Evolutionary conservation across 306 rosid genomes (phyloP).

Genomic region (Castanopsis chinensis): DNA sequence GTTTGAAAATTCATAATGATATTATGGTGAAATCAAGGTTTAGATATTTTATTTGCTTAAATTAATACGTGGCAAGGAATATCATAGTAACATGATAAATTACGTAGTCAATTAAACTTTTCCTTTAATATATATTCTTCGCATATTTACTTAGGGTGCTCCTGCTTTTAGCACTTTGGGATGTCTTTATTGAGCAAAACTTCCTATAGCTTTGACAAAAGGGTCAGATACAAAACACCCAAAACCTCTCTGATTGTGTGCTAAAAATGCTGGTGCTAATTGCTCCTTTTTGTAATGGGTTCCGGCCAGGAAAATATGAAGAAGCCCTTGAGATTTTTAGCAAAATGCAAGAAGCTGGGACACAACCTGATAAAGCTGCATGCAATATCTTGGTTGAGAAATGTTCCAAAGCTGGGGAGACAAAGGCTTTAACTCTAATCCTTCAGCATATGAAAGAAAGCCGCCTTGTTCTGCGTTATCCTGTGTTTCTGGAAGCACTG

Average conservation of each 20-base stretch:
- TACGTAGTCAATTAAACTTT: too few relatives aligned
- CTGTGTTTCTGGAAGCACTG: constrained; percentile 57
- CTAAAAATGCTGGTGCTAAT: neutral
- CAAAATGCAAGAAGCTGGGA: constrained; percentile 77
- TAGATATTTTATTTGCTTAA: neutral
- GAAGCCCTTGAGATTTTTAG: constrained; percentile 77
- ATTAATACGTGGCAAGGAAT: too few relatives aligned
- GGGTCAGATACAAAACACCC: neutral
- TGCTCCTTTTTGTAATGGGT: constrained; percentile 20
- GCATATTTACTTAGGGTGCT: too few relatives aligned
- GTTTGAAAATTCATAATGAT: neutral
- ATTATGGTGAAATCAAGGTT: neutral
- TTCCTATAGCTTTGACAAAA: neutral
- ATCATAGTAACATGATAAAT: too few relatives aligned
- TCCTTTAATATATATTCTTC: too few relatives aligned
- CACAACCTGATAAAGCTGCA: constrained; percentile 80
- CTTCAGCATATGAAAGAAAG: constrained; percentile 73
- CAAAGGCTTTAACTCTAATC: constrained; percentile 42
- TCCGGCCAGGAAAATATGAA: constrained; percentile 67
- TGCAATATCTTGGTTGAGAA: constrained; percentile 78
- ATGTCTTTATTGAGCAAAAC: neutral
- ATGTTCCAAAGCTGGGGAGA: constrained; percentile 56
- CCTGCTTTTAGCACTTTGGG: neutral
- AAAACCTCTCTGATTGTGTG: neutral
- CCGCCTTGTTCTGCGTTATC: constrained; percentile 62